Percentiles rank a stretch among this genome's conserved stretches.
Conservation (phyloP, 2,329 filamentous ascomycete genomes). For the Exophiala phaeomuriformis region DNA sequence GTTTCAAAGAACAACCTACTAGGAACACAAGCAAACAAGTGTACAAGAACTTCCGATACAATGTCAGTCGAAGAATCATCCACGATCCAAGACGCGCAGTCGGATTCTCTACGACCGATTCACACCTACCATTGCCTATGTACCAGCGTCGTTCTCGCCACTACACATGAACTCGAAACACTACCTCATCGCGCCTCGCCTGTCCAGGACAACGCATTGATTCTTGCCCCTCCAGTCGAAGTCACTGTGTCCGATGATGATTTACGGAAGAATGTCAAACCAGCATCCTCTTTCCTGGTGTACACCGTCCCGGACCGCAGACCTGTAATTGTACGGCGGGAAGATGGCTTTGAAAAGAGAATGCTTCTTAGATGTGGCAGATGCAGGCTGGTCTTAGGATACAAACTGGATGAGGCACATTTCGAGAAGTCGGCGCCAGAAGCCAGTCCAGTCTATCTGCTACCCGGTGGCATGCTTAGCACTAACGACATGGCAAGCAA, state of each 20-base stretch:
- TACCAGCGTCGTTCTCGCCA: slow-evolving; percentile 57
- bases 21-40: background rate
- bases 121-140: slow-evolving; percentile 56
- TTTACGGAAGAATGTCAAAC: slow-evolving; percentile 23
- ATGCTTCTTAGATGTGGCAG: slow-evolving; percentile 52
- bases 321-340: slow-evolving; percentile 47
- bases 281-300: slow-evolving; percentile 36
- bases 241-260: slow-evolving; percentile 23
- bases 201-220: slow-evolving; percentile 49
- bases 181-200: slow-evolving; percentile 48
- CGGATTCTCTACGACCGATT: background rate
- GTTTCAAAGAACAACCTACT: background rate
- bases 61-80: background rate
- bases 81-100: slow-evolving; percentile 6
- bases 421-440: slow-evolving; percentile 27
- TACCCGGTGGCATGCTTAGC: slow-evolving; percentile 53
- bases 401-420: slow-evolving; percentile 52
- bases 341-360: slow-evolving; percentile 63
- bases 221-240: slow-evolving; percentile 46
- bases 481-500: slow-evolving; percentile 50
- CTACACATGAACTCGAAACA: slow-evolving; percentile 45
- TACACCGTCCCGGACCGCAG: slow-evolving; percentile 45
- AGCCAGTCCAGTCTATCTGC: slow-evolving; percentile 45
- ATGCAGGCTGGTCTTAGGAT: slow-evolving; percentile 56
- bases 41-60: background rate